Conservation (phyloP, 116 monocot genomes). For the Phalaenopsis hybrid region DNA sequence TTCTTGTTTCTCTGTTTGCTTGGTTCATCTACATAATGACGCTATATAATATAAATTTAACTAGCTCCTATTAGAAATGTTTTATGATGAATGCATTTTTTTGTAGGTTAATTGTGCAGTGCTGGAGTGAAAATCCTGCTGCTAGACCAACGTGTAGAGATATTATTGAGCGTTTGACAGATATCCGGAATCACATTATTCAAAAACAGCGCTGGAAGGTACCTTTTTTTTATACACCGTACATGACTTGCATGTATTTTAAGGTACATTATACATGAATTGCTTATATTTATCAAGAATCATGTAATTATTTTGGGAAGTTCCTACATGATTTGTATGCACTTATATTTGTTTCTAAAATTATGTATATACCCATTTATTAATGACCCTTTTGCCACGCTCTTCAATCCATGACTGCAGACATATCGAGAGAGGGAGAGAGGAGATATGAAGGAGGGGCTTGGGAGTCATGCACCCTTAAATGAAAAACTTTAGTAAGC, state of each 20-base stretch:
- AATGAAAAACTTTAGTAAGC: no score
- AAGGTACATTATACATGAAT: no score
- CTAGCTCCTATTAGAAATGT: not conserved
- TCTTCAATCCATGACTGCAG: no score
- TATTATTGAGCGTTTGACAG: conserved; percentile 50
- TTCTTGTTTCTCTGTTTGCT: not conserved
- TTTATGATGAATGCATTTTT: not conserved
- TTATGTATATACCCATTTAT: no score
- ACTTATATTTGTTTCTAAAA: no score
- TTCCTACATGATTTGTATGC: no score
- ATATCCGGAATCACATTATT: conserved; percentile 51
- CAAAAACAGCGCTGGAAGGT: conserved; percentile 80
- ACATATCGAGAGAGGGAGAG: no score
- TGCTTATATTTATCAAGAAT: no score
- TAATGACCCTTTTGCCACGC: no score
- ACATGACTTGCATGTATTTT: not conserved
- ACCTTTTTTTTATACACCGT: conserved; percentile 1
- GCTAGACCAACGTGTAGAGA: conserved; percentile 67
- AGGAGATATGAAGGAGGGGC: no score
- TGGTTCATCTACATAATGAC: not conserved
- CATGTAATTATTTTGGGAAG: no score
- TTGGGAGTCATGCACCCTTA: no score
- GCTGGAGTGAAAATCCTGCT: conserved; percentile 80
- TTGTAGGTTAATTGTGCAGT: conserved; percentile 69
- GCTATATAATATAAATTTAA: not conserved